A percentile compares a stretch with the other conserved stretches of the same genome.
Conservation (phyloP, 2,329 filamentous ascomycete species). For the Nemania sp. region DNA sequence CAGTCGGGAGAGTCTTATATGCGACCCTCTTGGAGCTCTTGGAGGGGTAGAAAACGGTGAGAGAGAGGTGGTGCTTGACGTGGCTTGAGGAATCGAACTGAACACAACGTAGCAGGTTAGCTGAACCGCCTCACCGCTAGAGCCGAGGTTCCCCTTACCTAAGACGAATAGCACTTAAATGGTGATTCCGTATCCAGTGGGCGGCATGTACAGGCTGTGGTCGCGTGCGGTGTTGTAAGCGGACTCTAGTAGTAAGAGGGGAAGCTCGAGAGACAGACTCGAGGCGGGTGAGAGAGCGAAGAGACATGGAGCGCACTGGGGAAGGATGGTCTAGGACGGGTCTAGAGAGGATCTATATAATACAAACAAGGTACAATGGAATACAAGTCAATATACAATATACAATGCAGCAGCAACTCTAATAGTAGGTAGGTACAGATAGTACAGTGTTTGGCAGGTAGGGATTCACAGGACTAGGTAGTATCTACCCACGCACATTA, state of each 20-base stretch:
- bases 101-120: constrained; percentile 26
- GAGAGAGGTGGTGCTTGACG: constrained; percentile 38
- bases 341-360: constrained; percentile 20
- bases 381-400: constrained; percentile 12
- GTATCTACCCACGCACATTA: too few species aligned
- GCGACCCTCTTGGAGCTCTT: constrained; percentile 36
- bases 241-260: constrained; percentile 40
- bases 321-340: constrained; percentile 27
- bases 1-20: constrained; percentile 34
- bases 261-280: constrained; percentile 45
- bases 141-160: constrained; percentile 35
- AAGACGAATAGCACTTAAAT: constrained; percentile 38
- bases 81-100: constrained; percentile 32
- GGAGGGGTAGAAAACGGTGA: constrained; percentile 29
- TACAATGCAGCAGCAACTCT: constrained; percentile 23
- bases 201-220: constrained; percentile 10
- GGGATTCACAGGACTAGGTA: constrained; percentile 14
- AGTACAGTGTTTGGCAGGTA: constrained; percentile 33
- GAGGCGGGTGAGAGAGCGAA: constrained; percentile 44
- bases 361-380: constrained; percentile 26
- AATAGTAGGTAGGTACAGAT: constrained; percentile 7
- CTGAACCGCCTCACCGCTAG: constrained; percentile 15
- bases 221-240: constrained; percentile 38
- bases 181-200: constrained; percentile 42
- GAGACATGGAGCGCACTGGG: constrained; percentile 44